Conservation (phyloP, 1,284 basidiomycete species). For the Schizophyllum commune region DNA sequence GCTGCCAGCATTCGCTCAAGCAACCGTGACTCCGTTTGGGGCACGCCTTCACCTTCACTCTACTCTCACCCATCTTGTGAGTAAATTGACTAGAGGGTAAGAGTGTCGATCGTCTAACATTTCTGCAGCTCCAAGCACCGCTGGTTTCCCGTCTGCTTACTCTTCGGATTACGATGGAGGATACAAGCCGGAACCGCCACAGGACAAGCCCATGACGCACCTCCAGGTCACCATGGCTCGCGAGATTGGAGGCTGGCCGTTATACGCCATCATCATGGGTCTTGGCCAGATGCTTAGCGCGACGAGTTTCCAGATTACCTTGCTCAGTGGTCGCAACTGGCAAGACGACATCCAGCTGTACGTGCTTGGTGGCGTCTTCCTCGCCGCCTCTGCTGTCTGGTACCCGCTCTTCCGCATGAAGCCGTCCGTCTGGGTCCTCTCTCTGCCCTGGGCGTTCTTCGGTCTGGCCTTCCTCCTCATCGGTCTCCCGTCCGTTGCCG, state of each 20-base stretch:
- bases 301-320: slow-evolving; percentile 92
- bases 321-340: slow-evolving; percentile 80
- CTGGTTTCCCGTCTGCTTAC: slow-evolving; percentile 26
- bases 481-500: slow-evolving; percentile 72
- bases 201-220: slow-evolving; percentile 65
- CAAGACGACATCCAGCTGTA: slow-evolving; percentile 80
- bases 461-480: slow-evolving; percentile 86
- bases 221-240: slow-evolving; percentile 77
- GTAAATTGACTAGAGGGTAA: slow-evolving; percentile 18
- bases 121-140: slow-evolving; percentile 47
- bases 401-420: slow-evolving; percentile 85
- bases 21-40: slow-evolving; percentile 76
- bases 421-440: slow-evolving; percentile 82
- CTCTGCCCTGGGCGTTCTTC: slow-evolving; percentile 85
- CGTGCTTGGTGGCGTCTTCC: slow-evolving; percentile 80
- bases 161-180: slow-evolving; percentile 43
- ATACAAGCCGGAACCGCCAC: slow-evolving; percentile 41
- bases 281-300: slow-evolving; percentile 75
- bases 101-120: slow-evolving; percentile 4
- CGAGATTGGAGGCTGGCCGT: slow-evolving; percentile 76
- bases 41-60: slow-evolving; percentile 59
- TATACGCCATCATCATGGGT: slow-evolving; percentile 85
- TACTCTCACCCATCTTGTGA: slow-evolving; percentile 73
- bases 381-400: slow-evolving; percentile 81
- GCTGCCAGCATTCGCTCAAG: slow-evolving; percentile 74